phyloP scores from a whole-genome alignment of 2,329 filamentous ascomycete species.

The Zasmidium citrigriseum region DNA sequence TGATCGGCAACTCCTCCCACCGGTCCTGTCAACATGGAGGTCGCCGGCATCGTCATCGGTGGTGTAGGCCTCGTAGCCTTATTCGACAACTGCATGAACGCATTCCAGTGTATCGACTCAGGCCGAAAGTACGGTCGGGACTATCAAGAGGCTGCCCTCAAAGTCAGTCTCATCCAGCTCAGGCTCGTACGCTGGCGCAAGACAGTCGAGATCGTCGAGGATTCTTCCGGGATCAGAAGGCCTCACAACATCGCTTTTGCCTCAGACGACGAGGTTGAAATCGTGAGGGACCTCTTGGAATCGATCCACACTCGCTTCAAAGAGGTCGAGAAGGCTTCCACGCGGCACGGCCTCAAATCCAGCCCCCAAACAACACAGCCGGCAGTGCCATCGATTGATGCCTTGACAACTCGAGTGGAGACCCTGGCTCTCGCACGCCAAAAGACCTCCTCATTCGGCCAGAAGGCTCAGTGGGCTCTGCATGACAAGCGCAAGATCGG shows the following conservation, averaged over 20 bases:
- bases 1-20: too few relatives aligned
- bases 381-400: background rate
- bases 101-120: conserved; percentile 45
- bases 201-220: conserved; percentile 2
- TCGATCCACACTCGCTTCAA: conserved; percentile 8
- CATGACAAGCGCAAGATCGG: conserved; percentile 14
- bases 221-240: background rate
- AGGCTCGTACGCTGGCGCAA: conserved; percentile 18
- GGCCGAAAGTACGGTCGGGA: conserved; percentile 38
- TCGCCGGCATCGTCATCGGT: conserved; percentile 25
- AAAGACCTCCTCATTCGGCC: background rate
- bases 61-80: conserved; percentile 38
- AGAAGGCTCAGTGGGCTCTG: conserved; percentile 14
- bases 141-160: conserved; percentile 37
- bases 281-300: conserved; percentile 5
- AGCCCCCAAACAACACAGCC: too few relatives aligned
- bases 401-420: background rate
- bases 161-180: conserved; percentile 10
- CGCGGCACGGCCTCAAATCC: background rate
- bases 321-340: background rate
- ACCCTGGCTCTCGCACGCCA: background rate
- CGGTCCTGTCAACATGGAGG: too few relatives aligned
- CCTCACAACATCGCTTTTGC: background rate
- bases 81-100: conserved; percentile 43
- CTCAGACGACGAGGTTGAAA: background rate